Evolutionary conservation across 768 basidiomycete species (phyloP).

Genomic region (Trametes cingulata): DNA sequence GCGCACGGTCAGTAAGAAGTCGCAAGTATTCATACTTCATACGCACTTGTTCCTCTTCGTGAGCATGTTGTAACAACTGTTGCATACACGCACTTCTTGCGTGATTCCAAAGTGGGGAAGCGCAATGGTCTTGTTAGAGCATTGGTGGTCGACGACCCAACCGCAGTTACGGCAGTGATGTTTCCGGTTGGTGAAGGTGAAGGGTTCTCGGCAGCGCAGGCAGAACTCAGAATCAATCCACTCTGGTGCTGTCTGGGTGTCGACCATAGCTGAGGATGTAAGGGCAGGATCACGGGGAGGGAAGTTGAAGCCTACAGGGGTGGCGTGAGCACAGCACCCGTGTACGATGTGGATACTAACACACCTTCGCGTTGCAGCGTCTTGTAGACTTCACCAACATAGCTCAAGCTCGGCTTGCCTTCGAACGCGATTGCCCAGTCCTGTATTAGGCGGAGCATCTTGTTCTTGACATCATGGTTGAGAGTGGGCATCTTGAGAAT

Average conservation of each 20-base stretch:
- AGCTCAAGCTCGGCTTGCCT: constrained; percentile 69
- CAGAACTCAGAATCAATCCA: constrained; percentile 98
- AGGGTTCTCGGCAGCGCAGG: constrained; percentile 86
- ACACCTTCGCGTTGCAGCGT: constrained; percentile 77
- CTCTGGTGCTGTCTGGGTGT: constrained; percentile 89
- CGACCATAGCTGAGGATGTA: constrained; percentile 82
- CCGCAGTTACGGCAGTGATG: constrained; percentile 99
- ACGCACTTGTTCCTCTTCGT: constrained; percentile 62
- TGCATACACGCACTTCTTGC: constrained; percentile 92
- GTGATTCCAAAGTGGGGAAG: constrained; percentile 93
- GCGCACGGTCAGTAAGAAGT: constrained; percentile 5
- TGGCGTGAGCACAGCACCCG: not conserved
- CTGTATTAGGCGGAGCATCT: constrained; percentile 79
- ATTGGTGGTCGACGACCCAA: constrained; percentile 92
- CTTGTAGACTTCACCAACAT: constrained; percentile 81
- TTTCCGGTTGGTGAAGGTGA: constrained; percentile 94
- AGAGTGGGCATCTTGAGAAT: constrained; percentile 77
- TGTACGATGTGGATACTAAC: not conserved
- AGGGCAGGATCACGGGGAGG: constrained; percentile 75
- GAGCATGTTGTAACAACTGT: constrained; percentile 82
- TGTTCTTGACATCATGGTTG: constrained; percentile 81
- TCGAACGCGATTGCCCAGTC: constrained; percentile 93
- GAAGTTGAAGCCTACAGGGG: constrained; percentile 68
- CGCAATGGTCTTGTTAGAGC: constrained; percentile 80
- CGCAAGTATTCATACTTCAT: constrained; percentile 27